A percentile compares a stretch with the other conserved stretches of the same genome.
These are phyloP conservation scores for Scleroderma bovista DNA, from an alignment of 768 basidiomycete genomes.

Conservation along the genomic window DNA sequence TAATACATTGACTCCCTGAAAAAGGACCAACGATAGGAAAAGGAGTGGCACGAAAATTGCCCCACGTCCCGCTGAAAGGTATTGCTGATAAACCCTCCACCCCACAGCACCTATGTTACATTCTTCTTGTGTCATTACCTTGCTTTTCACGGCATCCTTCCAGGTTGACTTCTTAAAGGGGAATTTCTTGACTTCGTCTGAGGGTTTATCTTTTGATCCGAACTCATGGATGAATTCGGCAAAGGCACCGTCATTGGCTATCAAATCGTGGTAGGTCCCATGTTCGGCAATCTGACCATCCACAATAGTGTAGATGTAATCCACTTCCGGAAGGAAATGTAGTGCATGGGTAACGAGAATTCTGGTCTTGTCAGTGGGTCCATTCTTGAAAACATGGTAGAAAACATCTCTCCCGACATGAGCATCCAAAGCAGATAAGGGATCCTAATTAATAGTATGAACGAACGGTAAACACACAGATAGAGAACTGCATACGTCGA, in stretches of 20 bases:
- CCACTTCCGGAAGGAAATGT: constrained; percentile 83
- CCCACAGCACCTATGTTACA: constrained; percentile 61
- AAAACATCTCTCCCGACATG: constrained; percentile 88
- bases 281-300: constrained; percentile 76
- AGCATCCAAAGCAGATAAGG: constrained; percentile 86
- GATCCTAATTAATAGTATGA: constrained; percentile 45
- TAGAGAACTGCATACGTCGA: constrained; percentile 44
- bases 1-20: constrained; percentile 69
- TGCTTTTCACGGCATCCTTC: constrained; percentile 34
- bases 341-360: constrained; percentile 90
- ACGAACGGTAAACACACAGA: not conserved
- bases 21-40: constrained; percentile 50
- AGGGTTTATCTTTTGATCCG: constrained; percentile 54
- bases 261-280: constrained; percentile 73
- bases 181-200: constrained; percentile 28
- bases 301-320: constrained; percentile 76
- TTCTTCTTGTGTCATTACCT: constrained; percentile 74
- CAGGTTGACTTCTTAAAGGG: constrained; percentile 32
- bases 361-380: constrained; percentile 64
- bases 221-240: constrained; percentile 72
- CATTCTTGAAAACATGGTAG: constrained; percentile 71
- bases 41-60: constrained; percentile 59
- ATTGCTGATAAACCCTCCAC: constrained; percentile 37
- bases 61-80: constrained; percentile 68
- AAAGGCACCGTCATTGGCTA: constrained; percentile 60